phyloP scores from a whole-genome alignment of 1,284 basidiomycete species.

The Melampsora allii-populina region DNA sequence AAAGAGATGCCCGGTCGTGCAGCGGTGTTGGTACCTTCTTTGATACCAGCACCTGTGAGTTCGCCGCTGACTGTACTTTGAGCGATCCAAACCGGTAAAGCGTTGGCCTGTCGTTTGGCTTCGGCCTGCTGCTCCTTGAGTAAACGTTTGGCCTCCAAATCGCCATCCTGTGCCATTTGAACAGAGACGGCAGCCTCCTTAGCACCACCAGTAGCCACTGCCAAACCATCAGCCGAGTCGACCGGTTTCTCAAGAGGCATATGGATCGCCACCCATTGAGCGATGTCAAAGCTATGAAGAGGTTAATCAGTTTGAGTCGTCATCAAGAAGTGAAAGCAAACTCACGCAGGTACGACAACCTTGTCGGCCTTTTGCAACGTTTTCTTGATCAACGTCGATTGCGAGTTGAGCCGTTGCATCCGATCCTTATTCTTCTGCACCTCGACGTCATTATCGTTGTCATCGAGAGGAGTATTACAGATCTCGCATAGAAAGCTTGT shows the following conservation, averaged over 20 bases:
- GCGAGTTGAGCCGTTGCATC: conserved; percentile 91
- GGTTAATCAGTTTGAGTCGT: background rate
- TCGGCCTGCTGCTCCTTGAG: conserved; percentile 35
- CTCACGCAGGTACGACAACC: conserved; percentile 67
- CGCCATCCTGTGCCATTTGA: conserved; percentile 36
- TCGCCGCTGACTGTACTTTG: conserved; percentile 43
- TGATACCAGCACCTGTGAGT: conserved; percentile 32
- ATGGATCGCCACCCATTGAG: conserved; percentile 35
- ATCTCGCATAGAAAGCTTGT: conserved; percentile 67
- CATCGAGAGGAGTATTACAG: conserved; percentile 67
- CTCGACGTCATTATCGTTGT: conserved; percentile 86
- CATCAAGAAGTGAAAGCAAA: background rate
- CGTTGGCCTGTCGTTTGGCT: conserved; percentile 41
- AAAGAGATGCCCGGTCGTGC: conserved; percentile 18
- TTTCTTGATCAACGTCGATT: conserved; percentile 80
- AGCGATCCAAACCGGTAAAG: conserved; percentile 40
- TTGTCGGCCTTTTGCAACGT: conserved; percentile 82
- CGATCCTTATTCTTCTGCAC: conserved; percentile 80
- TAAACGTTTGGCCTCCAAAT: conserved; percentile 27
- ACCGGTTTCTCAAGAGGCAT: conserved; percentile 26
- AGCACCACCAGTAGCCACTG: conserved; percentile 42
- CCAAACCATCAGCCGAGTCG: conserved; percentile 28
- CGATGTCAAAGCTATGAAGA: conserved; percentile 34
- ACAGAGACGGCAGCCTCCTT: conserved; percentile 39
- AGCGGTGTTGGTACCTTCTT: conserved; percentile 11